Conservation (phyloP, 148 eudicot species). For the Pouteria glomerata region DNA sequence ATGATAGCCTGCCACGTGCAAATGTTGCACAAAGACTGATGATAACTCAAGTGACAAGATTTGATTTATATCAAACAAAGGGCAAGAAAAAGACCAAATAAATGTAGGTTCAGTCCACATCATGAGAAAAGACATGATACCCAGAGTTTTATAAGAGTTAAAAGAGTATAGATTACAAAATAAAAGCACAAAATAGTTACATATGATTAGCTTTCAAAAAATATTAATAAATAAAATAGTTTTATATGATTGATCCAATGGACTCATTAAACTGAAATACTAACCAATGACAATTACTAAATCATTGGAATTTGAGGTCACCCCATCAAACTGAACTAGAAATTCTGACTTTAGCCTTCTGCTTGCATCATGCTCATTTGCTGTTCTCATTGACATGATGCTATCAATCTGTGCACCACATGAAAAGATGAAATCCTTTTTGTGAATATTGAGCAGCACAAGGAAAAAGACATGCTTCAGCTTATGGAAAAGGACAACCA, state of each 20-base stretch:
- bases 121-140: neutral
- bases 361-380: constrained; percentile 95
- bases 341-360: constrained; percentile 94
- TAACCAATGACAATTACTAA: constrained; percentile 89
- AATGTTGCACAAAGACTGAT: neutral
- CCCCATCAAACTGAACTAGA: constrained; percentile 97
- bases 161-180: neutral
- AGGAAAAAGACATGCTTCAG: neutral
- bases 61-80: neutral
- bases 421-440: neutral
- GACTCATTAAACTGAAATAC: constrained; percentile 2
- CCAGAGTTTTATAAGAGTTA: neutral
- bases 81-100: no score
- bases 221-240: neutral
- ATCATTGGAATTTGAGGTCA: constrained; percentile 79
- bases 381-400: constrained; percentile 84
- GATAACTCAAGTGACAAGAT: neutral
- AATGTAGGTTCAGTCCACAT: no score
- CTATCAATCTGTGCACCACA: constrained; percentile 71
- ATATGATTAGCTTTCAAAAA: neutral
- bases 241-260: neutral
- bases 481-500: neutral
- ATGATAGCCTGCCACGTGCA: neutral
- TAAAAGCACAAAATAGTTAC: no score
- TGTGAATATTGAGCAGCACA: neutral